Evolutionary conservation across 2,329 filamentous ascomycete genomes (phyloP).

Genomic region (Stachybotrys echinatus): DNA sequence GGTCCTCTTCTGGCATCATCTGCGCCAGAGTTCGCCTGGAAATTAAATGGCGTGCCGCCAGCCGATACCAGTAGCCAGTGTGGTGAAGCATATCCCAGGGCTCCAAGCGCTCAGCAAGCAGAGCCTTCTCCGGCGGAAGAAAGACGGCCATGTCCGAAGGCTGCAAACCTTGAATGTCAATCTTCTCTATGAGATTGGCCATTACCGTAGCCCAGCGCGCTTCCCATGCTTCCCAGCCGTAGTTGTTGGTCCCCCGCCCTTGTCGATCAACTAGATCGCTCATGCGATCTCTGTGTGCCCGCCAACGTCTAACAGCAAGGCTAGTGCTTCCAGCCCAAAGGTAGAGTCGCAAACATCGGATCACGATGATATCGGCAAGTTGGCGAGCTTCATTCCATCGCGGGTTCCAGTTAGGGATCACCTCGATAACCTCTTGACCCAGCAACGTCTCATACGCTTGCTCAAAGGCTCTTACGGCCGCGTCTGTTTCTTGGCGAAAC

Average conservation of each 20-base stretch:
- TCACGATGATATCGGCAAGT: constrained; percentile 72
- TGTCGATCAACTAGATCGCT: constrained; percentile 74
- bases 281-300: constrained; percentile 68
- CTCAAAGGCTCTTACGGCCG: constrained; percentile 78
- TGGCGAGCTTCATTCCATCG: constrained; percentile 92
- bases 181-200: constrained; percentile 54
- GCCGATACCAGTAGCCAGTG: constrained; percentile 61
- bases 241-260: constrained; percentile 80
- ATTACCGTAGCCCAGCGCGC: constrained; percentile 63
- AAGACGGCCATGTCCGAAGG: constrained; percentile 40
- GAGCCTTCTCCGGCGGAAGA: constrained; percentile 52
- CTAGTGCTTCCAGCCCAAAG: constrained; percentile 77
- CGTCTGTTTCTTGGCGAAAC: constrained; percentile 89
- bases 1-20: constrained; percentile 53
- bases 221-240: constrained; percentile 94
- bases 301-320: constrained; percentile 75
- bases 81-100: constrained; percentile 63
- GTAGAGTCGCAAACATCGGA: constrained; percentile 77
- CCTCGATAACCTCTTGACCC: constrained; percentile 77
- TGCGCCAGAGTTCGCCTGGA: constrained; percentile 48
- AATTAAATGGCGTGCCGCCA: constrained; percentile 52
- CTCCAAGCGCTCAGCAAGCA: constrained; percentile 51
- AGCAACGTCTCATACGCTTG: constrained; percentile 81
- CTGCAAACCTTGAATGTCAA: constrained; percentile 44
- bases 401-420: constrained; percentile 83